Base-by-base conservation (phyloP, 805 yeast genomes). In the Candida maris region DNA sequence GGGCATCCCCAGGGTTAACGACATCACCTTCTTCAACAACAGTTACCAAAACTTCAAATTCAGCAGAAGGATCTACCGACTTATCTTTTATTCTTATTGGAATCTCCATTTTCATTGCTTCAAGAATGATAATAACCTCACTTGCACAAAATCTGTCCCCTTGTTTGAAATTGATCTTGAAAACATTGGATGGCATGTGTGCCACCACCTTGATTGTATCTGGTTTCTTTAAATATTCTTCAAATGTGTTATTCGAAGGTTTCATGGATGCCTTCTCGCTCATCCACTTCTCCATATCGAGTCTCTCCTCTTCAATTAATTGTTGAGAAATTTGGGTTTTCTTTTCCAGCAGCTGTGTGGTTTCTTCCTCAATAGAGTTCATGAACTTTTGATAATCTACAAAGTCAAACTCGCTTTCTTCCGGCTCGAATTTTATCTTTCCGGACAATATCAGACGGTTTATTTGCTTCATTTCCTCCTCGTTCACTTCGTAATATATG, bases 81-180 rank as follows among this genome's bases (percentile, higher is more conserved):
- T 37, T 37, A 17, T 39, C 42, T 32, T 38, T 42, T 26, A 42
- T 6, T 23, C 28, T 32, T 12, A 42, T 39, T 4, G 43, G 39
- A 24, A 91, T 91, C 65, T 91, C 98, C 2, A 97, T 93, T 71
- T 91, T 91, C 98, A 91, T 91, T 36, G 97, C 97, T 63, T 91
- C 98, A 38, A 91, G 84, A 28, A 93, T 85, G 45, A 91, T 73
- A 41, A 91, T 68, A 4, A 86, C 87, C 48, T 85, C 89, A 19
- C 87, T 94, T 27, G 62, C 70, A 32, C 67, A 64, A 20, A 91
- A 93, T 3, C 44, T 61, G 50, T 85, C 93, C 15, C 96, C 89
- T 38, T 70, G 63, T 21, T 81, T 91, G 46, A 86, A 67, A 2
- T 93, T 77, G 63, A 93, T 93, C 97, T 97, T 91, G 72, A 85